Base-by-base conservation (phyloP, 768 basidiomycete species). In the Boletales sp. region DNA sequence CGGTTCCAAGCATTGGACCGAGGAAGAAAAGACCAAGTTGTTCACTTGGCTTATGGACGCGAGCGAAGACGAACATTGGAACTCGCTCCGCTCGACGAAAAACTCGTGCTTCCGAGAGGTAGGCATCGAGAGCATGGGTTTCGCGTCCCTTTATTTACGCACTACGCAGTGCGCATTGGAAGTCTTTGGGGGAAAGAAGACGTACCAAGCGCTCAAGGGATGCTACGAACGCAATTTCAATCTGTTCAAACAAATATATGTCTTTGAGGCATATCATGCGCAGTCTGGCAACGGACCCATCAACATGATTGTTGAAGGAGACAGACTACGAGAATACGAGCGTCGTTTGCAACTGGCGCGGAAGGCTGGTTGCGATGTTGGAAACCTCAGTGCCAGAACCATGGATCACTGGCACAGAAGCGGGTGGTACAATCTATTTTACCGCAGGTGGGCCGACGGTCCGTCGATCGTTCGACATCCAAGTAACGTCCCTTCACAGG, bases 151-250 rank as follows among this genome's bases (percentile, higher is more conserved):
- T 54, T 30, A 28, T 28, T 28, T 1, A 28, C 25, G 25, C 25
- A 28, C 25, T 6, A 28, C 25, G 36, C 57, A 90, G 87, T 89
- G 87, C 58, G 83, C 87, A 0, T 53, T 69, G 21, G 80, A 87
- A 49, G 81, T 90, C 8, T 90, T 88, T 56, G 81, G 76, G 4
- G 77, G 79, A 45, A 86, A 87, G 68, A 90, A 90, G 66, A 86
- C 87, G 13, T 90, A 88, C 54, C 86, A 89, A 61, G 87, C 87
- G 1, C 75, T 90, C 48, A 90, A 90, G 69, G 87, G 87, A 18
- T 90, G 87, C 60, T 90, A 87, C 55, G 87, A 90, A 62, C 86
- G 87, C 60, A 90, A 89, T 57, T 87, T 90, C 57, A 89, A 88
- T 57, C 70, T 88, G 14, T 90, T 89, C 77, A 89, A 86, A 67